Conservation (phyloP, 805 yeast genomes). For the Lachancea waltii region DNA sequence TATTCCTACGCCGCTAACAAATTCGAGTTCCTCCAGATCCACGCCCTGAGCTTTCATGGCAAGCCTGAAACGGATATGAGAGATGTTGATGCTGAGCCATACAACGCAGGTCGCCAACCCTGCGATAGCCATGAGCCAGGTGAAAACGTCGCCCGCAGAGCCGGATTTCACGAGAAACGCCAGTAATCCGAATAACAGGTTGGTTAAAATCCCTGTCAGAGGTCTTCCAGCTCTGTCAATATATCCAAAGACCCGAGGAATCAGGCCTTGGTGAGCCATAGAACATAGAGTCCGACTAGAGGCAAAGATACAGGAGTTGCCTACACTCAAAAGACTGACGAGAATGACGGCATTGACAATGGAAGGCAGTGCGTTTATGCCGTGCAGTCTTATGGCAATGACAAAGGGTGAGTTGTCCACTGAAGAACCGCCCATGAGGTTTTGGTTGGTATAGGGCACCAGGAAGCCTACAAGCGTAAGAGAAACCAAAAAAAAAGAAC, state of each 20-base stretch:
- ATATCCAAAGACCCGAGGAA: slow-evolving; percentile 42
- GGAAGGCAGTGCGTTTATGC: slow-evolving; percentile 53
- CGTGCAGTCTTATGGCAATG: slow-evolving; percentile 56
- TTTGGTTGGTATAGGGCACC: slow-evolving; percentile 47
- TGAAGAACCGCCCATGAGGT: slow-evolving; percentile 42
- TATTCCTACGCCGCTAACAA: slow-evolving; percentile 39
- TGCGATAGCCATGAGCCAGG: slow-evolving; percentile 59
- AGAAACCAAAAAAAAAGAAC: slow-evolving; percentile 54
- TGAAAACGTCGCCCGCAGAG: slow-evolving; percentile 47
- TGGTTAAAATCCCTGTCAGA: slow-evolving; percentile 27
- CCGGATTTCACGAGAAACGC: slow-evolving; percentile 51
- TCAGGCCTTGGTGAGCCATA: slow-evolving; percentile 43
- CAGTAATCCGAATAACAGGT: slow-evolving; percentile 35
- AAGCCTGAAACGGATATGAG: slow-evolving; percentile 58
- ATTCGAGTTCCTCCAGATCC: slow-evolving; percentile 14
- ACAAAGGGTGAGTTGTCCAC: slow-evolving; percentile 57
- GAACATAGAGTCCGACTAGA: slow-evolving; percentile 44
- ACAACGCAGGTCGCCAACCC: slow-evolving; percentile 62
- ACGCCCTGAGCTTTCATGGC: slow-evolving; percentile 40
- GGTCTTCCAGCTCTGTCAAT: slow-evolving; percentile 55
- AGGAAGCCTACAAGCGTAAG: slow-evolving; percentile 54
- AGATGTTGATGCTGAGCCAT: slow-evolving; percentile 49
- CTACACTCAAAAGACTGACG: slow-evolving; percentile 49
- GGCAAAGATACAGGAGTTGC: slow-evolving; percentile 48
- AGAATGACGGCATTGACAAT: slow-evolving; percentile 57